phyloP scores from a whole-genome alignment of 1,139 yeast genomes.

The Taphrina confusa region DNA sequence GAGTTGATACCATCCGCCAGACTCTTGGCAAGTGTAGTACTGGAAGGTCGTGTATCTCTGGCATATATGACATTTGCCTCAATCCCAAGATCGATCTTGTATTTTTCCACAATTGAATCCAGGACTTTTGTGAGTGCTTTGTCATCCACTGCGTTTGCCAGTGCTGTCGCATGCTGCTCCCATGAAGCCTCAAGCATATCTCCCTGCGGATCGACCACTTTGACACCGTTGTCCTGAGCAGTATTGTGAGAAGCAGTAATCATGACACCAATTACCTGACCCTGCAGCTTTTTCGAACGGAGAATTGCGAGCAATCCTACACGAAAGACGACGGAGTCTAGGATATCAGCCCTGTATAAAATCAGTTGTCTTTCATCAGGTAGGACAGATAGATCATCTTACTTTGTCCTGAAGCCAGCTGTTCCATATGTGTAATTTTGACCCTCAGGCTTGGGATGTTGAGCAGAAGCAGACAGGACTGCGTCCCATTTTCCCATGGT shows the following conservation, averaged over 20 bases:
- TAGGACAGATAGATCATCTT: background rate
- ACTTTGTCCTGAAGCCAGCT: conserved; percentile 86
- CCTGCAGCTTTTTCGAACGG: conserved; percentile 69
- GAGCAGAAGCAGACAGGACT: conserved; percentile 14
- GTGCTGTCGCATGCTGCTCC: conserved; percentile 77
- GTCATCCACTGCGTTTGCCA: conserved; percentile 66
- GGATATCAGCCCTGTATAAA: conserved; percentile 52
- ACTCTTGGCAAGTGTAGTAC: conserved; percentile 63
- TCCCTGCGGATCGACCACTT: conserved; percentile 75
- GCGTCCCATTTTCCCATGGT: conserved; percentile 9
- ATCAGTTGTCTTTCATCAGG: background rate
- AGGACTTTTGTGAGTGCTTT: conserved; percentile 47
- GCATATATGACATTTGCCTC: conserved; percentile 57
- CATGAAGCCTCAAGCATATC: conserved; percentile 50
- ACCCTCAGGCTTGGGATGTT: conserved; percentile 48
- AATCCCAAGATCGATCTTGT: conserved; percentile 50
- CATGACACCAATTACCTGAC: conserved; percentile 77
- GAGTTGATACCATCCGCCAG: conserved; percentile 68
- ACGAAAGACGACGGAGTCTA: conserved; percentile 82
- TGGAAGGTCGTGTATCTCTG: conserved; percentile 62
- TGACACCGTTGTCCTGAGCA: conserved; percentile 93
- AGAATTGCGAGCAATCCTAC: conserved; percentile 81
- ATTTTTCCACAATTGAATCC: conserved; percentile 42
- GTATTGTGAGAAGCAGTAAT: conserved; percentile 98
- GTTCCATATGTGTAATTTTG: conserved; percentile 75